A percentile compares a stretch with the other conserved stretches of the same genome.
These are phyloP conservation scores for Chaetomiaceae sp. DNA, from an alignment of 2,329 filamentous ascomycete species.

Conservation along the genomic window DNA sequence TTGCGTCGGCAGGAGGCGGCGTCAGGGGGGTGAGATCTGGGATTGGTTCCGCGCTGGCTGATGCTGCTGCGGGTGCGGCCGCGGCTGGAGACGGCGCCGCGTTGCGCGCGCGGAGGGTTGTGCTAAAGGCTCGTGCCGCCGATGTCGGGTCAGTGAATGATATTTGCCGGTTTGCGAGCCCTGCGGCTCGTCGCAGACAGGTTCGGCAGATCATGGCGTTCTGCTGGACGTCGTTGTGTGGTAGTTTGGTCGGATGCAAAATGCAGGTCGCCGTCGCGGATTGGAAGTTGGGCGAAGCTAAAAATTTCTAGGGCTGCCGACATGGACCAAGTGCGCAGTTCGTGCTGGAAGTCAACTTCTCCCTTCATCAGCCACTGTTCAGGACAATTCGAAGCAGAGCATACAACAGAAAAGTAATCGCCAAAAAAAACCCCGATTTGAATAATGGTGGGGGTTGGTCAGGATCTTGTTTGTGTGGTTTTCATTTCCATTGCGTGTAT, in stretches of 20 bases:
- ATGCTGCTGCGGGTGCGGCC: constrained; percentile 13
- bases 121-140: constrained; percentile 32
- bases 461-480: constrained; percentile 8
- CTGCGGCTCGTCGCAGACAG: constrained; percentile 45
- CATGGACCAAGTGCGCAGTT: constrained; percentile 20
- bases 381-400: too few species aligned
- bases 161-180: constrained; percentile 22
- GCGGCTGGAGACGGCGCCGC: constrained; percentile 30
- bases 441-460: too few species aligned
- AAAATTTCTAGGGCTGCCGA: constrained; percentile 26
- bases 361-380: too few species aligned
- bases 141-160: constrained; percentile 21
- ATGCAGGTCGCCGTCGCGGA: constrained; percentile 2
- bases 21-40: constrained; percentile 29
- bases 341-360: too few species aligned
- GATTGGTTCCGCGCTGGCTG: constrained; percentile 7
- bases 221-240: constrained; percentile 18
- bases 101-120: constrained; percentile 29
- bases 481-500: constrained; percentile 17
- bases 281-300: constrained; percentile 16
- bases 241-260: constrained; percentile 12
- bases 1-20: constrained; percentile 21
- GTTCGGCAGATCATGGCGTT: constrained; percentile 39
- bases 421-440: too few species aligned
- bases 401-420: too few species aligned